phyloP scores from a whole-genome alignment of 352 stramenopile species.

The Pelagophyceae sp. region DNA sequence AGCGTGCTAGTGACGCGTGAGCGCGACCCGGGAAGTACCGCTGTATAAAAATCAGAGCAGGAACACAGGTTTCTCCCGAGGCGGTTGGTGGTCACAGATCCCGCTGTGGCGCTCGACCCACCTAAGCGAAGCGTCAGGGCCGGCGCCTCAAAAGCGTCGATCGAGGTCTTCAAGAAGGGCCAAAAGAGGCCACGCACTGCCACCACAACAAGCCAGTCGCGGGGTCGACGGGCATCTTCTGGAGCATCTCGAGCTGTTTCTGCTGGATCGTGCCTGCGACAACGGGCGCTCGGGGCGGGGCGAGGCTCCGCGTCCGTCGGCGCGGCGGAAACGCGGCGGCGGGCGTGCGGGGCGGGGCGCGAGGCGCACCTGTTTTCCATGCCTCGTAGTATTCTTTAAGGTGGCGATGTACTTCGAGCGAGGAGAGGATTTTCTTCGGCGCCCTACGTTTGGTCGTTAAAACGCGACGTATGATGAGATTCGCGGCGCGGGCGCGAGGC shows the following conservation, averaged over 20 bases:
- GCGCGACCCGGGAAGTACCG: no score
- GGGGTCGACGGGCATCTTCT: conserved; percentile 18
- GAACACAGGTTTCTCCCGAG: conserved; percentile 10
- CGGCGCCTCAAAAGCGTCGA: no score
- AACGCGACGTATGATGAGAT: background rate
- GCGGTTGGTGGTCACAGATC: conserved; percentile 18
- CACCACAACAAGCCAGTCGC: conserved; percentile 15
- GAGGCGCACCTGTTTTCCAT: conserved; percentile 14
- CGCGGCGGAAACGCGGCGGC: no score
- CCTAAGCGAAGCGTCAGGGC: no score
- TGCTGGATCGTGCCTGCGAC: conserved; percentile 6
- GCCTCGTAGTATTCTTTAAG: conserved; percentile 18
- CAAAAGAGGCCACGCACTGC: background rate
- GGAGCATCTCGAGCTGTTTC: conserved; percentile 22
- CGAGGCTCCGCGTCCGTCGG: no score
- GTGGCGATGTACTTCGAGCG: conserved; percentile 10
- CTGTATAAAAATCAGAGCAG: no score
- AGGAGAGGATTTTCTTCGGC: conserved; percentile 17
- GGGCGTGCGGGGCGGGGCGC: no score
- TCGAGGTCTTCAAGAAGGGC: no score
- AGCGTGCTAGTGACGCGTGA: no score
- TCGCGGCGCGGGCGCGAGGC: background rate
- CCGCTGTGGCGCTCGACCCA: conserved; percentile 16
- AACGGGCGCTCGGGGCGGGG: no score
- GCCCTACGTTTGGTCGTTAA: background rate